phyloP scores from a whole-genome alignment of 345 rosid species.

The Limnanthes douglasii region DNA sequence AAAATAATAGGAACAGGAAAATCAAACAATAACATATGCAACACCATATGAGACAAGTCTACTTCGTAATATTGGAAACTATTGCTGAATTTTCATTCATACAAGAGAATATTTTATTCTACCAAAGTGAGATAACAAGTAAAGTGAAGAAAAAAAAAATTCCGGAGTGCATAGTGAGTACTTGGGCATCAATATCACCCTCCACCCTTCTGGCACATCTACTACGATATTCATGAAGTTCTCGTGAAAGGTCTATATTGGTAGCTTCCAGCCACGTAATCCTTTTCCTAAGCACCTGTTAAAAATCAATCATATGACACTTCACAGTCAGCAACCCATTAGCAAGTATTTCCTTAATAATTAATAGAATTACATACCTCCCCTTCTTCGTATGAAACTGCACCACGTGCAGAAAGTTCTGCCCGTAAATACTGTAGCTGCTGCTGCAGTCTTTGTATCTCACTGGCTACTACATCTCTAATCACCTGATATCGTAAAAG shows the following conservation, averaged over 20 bases:
- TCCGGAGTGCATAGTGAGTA: slow-evolving; percentile 9
- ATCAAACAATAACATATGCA: too few relatives aligned
- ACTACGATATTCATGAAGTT: slow-evolving; percentile 59
- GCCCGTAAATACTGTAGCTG: slow-evolving; percentile 51
- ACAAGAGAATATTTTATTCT: slow-evolving; percentile 1
- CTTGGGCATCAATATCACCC: slow-evolving; percentile 36
- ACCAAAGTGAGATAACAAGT: background rate
- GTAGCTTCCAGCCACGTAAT: slow-evolving; percentile 58
- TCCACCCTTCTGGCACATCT: slow-evolving; percentile 29
- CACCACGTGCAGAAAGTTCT: slow-evolving; percentile 45
- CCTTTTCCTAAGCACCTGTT: slow-evolving; percentile 46
- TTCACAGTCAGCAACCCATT: background rate
- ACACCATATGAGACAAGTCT: too few relatives aligned
- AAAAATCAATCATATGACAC: background rate
- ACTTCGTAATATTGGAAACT: slow-evolving; percentile 4
- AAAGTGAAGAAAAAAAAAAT: background rate
- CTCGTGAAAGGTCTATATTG: slow-evolving; percentile 50
- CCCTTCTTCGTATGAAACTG: slow-evolving; percentile 32
- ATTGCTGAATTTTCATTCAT: background rate
- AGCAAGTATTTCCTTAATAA: background rate
- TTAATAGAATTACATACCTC: slow-evolving; percentile 24
- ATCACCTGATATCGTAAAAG: slow-evolving; percentile 32
- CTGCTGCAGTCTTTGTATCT: slow-evolving; percentile 67
- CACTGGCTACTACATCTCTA: slow-evolving; percentile 54
- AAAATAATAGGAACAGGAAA: slow-evolving; percentile 8